phyloP scores from a whole-genome alignment of 345 rosid species.

The Salix purpurea region DNA sequence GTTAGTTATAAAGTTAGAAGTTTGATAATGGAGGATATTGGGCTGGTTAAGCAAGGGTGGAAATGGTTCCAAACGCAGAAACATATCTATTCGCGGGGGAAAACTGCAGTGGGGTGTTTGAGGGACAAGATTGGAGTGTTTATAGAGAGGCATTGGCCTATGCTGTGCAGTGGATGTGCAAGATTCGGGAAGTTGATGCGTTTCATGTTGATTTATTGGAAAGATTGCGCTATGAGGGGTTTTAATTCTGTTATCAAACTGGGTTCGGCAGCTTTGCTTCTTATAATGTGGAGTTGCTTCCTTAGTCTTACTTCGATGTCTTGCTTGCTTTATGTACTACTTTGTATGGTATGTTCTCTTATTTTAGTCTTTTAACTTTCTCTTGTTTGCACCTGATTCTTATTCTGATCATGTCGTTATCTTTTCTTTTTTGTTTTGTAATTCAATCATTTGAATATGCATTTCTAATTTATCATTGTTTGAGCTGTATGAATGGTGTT shows the following conservation, averaged over 20 bases:
- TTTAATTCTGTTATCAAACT: slow-evolving; percentile 54
- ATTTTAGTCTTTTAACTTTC: not conserved
- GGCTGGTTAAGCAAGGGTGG: slow-evolving; percentile 81
- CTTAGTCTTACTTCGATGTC: slow-evolving; percentile 88
- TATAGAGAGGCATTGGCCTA: slow-evolving; percentile 86
- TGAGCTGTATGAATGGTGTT: not conserved
- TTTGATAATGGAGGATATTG: slow-evolving; percentile 74
- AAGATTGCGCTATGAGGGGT: slow-evolving; percentile 64
- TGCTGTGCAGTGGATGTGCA: slow-evolving; percentile 61
- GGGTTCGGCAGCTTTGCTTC: slow-evolving; percentile 80
- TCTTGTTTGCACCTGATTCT: not conserved
- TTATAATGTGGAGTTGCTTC: slow-evolving; percentile 98
- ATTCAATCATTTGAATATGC: not conserved
- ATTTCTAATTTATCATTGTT: not conserved
- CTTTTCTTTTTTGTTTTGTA: not conserved
- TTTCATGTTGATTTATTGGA: slow-evolving; percentile 63
- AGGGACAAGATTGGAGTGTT: slow-evolving; percentile 52
- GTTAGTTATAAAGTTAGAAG: not conserved
- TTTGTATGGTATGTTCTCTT: slow-evolving; percentile 71
- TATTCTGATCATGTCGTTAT: not conserved
- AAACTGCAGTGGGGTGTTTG: slow-evolving; percentile 34
- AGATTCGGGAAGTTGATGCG: slow-evolving; percentile 38
- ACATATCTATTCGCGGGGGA: slow-evolving; percentile 38
- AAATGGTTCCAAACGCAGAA: slow-evolving; percentile 83
- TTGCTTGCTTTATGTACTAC: slow-evolving; percentile 75